phyloP scores from a whole-genome alignment of 306 rosid genomes.

The Macrotyloma uniflorum region DNA sequence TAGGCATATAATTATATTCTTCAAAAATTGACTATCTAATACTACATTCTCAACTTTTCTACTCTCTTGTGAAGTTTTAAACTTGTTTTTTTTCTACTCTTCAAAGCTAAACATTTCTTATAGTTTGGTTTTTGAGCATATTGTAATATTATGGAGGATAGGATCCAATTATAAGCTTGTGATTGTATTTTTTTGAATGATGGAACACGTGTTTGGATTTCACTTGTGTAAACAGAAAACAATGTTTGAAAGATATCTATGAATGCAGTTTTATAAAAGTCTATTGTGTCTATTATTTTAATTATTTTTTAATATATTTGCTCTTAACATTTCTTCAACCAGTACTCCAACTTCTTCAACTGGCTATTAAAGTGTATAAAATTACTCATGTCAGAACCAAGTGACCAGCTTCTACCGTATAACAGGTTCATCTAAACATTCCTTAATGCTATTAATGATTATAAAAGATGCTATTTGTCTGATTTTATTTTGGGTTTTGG shows the following conservation, averaged over 20 bases:
- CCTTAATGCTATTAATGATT: conserved; percentile 31
- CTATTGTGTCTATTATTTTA: conserved; percentile 24
- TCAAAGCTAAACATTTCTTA: too few species aligned
- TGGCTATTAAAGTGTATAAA: conserved; percentile 94
- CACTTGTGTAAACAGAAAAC: conserved; percentile 25
- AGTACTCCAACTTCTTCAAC: conserved; percentile 95
- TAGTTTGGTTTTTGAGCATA: conserved; percentile 11
- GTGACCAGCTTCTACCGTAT: conserved; percentile 89
- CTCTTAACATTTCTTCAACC: conserved; percentile 44
- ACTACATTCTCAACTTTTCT: too few species aligned
- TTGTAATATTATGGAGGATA: conserved; percentile 20
- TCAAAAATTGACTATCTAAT: too few species aligned
- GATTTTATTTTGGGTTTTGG: conserved; percentile 46
- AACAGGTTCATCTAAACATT: conserved; percentile 63
- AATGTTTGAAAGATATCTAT: conserved; percentile 1
- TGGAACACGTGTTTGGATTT: conserved; percentile 8
- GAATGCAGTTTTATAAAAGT: not conserved
- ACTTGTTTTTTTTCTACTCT: too few species aligned
- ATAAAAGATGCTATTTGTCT: conserved; percentile 33
- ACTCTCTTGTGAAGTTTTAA: too few species aligned
- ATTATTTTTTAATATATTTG: not conserved
- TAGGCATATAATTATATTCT: too few species aligned
- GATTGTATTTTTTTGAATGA: conserved; percentile 31
- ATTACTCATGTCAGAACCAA: conserved; percentile 89
- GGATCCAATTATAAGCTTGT: conserved; percentile 14